Evolutionary conservation across 2,329 filamentous ascomycete genomes (phyloP), one percentile per base, ranked within the genome.

Genomic region (Aspergillus sp.): DNA sequence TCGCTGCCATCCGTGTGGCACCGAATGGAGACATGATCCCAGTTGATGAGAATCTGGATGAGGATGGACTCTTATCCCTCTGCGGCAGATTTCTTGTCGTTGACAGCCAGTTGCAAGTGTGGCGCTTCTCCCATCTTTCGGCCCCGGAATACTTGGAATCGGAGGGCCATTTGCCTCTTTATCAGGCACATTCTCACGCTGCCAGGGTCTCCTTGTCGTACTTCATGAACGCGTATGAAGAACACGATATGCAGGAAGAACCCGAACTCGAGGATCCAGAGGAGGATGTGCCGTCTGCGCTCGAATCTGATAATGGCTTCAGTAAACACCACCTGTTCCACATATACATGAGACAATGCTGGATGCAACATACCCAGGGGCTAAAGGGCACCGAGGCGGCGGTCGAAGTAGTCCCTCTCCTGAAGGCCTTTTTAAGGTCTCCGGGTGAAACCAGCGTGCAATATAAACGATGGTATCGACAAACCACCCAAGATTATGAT

Each of bases 101-200:
- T 38, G 62, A 62, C 17, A 51, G 52, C 8, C 42, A 59, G 44
- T 22, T 17, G 34, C 17, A 52, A 4, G 39, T 57, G 13, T 63
- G 59, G 62, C 49, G 62, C 11, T 55, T 62, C 22, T 30, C 59
- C 2, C 62, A 63, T 52, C 44, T 62, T 2, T 62, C 59, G 1
- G 62, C 60, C 17, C 24, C 39, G 34, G 59, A 63, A 51, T 63
- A 57, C 24, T 48, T 63, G 3, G 55, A 63, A 11, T 20, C 49
- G 20, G 34, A 50, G 34, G 6, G 18, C 2, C 34, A 39, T 41
- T 13, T 30, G 7, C 39, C 20, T 4, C 7, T 41, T 39, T n/a
- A 7, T 5, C 48, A 50, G 15, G 48, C 34, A 1, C 17, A 58
- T 26, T 43, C 38, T 15, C 42, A 61, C 18, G 56, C 53, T n/a